A percentile compares a stretch with the other conserved stretches of the same genome.
These are phyloP conservation scores for Corynespora cassiicola DNA, from an alignment of 2,329 filamentous ascomycete genomes.

Conservation along the genomic window DNA sequence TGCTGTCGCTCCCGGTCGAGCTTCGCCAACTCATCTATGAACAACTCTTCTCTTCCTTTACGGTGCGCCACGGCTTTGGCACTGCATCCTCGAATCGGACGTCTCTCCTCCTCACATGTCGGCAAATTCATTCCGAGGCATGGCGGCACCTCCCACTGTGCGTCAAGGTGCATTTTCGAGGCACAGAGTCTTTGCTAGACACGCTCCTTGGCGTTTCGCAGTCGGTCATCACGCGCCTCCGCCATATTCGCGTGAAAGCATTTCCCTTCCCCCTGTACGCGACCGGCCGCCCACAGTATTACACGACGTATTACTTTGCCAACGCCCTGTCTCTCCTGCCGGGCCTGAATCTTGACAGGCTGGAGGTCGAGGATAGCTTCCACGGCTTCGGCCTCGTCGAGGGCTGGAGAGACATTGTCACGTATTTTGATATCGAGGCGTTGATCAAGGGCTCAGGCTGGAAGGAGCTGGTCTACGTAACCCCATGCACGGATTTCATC, in stretches of 20 bases:
- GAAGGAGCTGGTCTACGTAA: slow-evolving; percentile 40
- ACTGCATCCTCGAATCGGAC: slow-evolving; percentile 27
- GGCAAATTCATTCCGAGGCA: slow-evolving; percentile 36
- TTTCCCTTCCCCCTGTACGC: slow-evolving; percentile 42
- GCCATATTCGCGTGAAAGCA: slow-evolving; percentile 36
- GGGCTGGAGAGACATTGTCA: slow-evolving; percentile 41
- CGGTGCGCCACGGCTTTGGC: slow-evolving; percentile 35
- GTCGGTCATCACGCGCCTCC: slow-evolving; percentile 36
- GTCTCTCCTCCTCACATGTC: slow-evolving; percentile 38
- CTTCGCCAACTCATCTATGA: slow-evolving; percentile 42
- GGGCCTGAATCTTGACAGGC: slow-evolving; percentile 36
- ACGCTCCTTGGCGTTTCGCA: slow-evolving; percentile 39
- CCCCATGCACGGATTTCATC: slow-evolving; percentile 42
- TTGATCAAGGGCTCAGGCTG: slow-evolving; percentile 40
- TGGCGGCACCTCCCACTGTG: slow-evolving; percentile 40
- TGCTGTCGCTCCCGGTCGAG: slow-evolving; percentile 40
- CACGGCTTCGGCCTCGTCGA: slow-evolving; percentile 42
- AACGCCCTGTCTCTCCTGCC: slow-evolving; percentile 39
- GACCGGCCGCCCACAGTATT: slow-evolving; percentile 30
- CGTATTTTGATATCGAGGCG: slow-evolving; percentile 41
- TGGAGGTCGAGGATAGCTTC: slow-evolving; percentile 42
- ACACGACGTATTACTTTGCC: slow-evolving; percentile 38
- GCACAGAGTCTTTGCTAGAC: slow-evolving; percentile 40
- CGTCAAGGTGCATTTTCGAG: slow-evolving; percentile 37
- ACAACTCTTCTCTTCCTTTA: slow-evolving; percentile 39